Evolutionary conservation across 2,329 filamentous ascomycete species (phyloP), one percentile per base, ranked within the genome.

Genomic region (Trichoderma asperellum): DNA sequence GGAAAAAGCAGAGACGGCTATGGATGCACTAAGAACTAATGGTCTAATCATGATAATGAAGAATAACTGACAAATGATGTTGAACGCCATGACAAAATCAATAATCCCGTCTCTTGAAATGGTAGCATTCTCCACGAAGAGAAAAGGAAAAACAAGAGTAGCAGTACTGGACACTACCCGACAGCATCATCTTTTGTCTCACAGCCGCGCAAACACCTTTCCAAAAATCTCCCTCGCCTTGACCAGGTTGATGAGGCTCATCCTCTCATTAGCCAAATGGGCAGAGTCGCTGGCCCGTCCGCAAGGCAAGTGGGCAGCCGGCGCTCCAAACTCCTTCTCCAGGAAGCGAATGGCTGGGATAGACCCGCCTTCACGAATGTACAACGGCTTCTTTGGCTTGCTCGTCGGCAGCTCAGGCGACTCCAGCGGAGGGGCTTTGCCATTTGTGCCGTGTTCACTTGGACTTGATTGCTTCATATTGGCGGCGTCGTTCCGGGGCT

Each of bases 291-390:
- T 97, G 14, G 95, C 94, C 80, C 97, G 94, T 0, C 96, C 96
- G 76, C 94, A 97, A 0, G 96, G 96, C 40, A 99, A 81, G 79
- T 98, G 94, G 0, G 95, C 95, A 0, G 96, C 95, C 0, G 94
- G 94, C 0, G 96, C 96, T 2, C 87, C 86, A 77, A 98, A 97
- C 75, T 97, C 93, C 81, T 97, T 97, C 79, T 98, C 95, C 47
- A 98, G 78, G 77, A 98, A 98, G 6, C 96, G 85, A 68, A 98
- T 98, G 0, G 93, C 93, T 0, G 96, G 96, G 73, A 99, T 99
- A 0, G 92, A 96, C 5, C 96, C 96, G 14, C 96, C 96, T 80
- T 99, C 96, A 11, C 96, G 88, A 73, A 99, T 99, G 78, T 97
- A 98, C 4, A 99, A 84, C 0, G 94, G 95, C 74, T 90, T 91